A percentile compares a stretch with the other conserved stretches of the same genome.
These are phyloP conservation scores for Naganishia onofrii DNA, from an alignment of 768 basidiomycete species.

Conservation along the genomic window DNA sequence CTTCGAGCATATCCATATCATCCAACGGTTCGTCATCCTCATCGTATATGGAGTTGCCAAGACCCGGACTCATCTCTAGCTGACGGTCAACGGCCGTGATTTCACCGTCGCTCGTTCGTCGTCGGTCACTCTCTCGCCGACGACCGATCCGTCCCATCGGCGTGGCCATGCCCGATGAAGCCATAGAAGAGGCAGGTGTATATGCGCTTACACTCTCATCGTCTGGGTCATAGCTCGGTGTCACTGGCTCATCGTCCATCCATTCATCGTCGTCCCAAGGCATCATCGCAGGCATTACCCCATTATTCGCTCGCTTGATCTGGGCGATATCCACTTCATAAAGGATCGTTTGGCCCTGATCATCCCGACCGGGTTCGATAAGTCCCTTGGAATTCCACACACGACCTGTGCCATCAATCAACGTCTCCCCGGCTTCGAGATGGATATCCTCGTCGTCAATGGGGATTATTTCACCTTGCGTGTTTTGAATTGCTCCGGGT, in stretches of 20 bases:
- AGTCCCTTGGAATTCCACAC: constrained; percentile 32
- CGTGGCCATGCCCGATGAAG: background rate
- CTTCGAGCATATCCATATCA: constrained; percentile 21
- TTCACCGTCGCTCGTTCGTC: constrained; percentile 3
- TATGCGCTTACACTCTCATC: background rate
- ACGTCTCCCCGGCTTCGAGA: constrained; percentile 28
- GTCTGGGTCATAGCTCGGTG: background rate
- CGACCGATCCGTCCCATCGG: background rate
- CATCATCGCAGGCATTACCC: constrained; percentile 22
- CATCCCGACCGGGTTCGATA: constrained; percentile 30
- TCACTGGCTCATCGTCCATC: background rate
- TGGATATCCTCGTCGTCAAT: constrained; percentile 29
- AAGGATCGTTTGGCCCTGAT: constrained; percentile 8
- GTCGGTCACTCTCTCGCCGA: background rate
- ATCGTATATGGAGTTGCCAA: background rate
- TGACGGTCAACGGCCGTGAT: constrained; percentile 5
- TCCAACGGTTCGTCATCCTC: constrained; percentile 24
- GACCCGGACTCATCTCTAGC: background rate
- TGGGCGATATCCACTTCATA: constrained; percentile 30
- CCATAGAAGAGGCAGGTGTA: background rate
- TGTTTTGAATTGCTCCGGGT: constrained; percentile 29
- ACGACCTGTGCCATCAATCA: constrained; percentile 32
- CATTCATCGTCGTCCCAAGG: constrained; percentile 23
- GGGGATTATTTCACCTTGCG: constrained; percentile 28
- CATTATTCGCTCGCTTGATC: constrained; percentile 25